Conservation (phyloP, 2,329 filamentous ascomycete genomes). For the Podosphaera xanthii region DNA sequence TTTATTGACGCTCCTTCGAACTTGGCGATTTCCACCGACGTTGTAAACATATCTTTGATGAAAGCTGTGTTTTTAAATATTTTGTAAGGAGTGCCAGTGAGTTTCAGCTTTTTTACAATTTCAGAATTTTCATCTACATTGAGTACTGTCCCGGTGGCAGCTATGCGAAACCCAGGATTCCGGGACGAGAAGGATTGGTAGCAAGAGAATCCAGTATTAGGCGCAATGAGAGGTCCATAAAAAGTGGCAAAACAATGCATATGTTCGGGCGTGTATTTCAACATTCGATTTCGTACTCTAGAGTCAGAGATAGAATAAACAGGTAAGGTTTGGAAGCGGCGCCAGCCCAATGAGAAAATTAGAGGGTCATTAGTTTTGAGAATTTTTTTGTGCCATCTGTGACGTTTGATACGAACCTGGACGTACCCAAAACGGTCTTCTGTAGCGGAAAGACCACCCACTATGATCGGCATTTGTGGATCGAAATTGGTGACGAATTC, state of each 20-base stretch:
- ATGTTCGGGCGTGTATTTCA: slow-evolving; percentile 97
- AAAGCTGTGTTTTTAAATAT: slow-evolving; percentile 99
- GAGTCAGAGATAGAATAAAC: slow-evolving; percentile 92
- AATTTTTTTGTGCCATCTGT: slow-evolving; percentile 98
- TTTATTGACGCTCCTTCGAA: slow-evolving; percentile 92
- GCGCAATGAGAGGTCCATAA: slow-evolving; percentile 82
- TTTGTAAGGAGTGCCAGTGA: slow-evolving; percentile 83
- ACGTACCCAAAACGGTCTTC: slow-evolving; percentile 92
- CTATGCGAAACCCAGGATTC: slow-evolving; percentile 77
- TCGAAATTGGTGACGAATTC: slow-evolving; percentile 76
- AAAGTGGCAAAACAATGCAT: slow-evolving; percentile 98
- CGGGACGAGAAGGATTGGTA: slow-evolving; percentile 72
- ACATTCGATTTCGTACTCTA: slow-evolving; percentile 81
- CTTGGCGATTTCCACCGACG: slow-evolving; percentile 82
- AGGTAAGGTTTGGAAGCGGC: slow-evolving; percentile 77
- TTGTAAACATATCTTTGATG: slow-evolving; percentile 95
- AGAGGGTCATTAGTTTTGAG: slow-evolving; percentile 94
- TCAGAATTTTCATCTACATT: slow-evolving; percentile 89
- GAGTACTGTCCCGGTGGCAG: slow-evolving; percentile 80
- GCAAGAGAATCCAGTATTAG: slow-evolving; percentile 87
- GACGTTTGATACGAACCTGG: slow-evolving; percentile 87
- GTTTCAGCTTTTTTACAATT: slow-evolving; percentile 98
- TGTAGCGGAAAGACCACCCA: slow-evolving; percentile 79
- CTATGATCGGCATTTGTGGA: slow-evolving; percentile 58
- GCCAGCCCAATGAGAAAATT: slow-evolving; percentile 92